These are phyloP conservation scores for Phaeoacremonium minimum DNA, from an alignment of 2,329 filamentous ascomycete genomes.

Conservation along the genomic window DNA sequence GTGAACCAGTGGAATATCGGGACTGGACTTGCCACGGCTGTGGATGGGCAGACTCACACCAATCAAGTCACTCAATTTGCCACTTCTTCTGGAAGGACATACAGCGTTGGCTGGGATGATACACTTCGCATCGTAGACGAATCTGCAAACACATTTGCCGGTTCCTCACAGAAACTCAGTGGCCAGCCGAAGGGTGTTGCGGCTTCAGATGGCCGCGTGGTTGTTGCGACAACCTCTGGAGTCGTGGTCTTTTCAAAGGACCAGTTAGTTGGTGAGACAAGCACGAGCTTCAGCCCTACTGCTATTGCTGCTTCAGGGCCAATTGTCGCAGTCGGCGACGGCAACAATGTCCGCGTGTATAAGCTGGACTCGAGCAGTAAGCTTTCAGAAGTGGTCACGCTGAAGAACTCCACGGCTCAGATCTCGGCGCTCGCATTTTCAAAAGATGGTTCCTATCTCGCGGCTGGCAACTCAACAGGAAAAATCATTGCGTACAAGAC, in stretches of 20 bases:
- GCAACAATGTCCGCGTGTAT: constrained; percentile 73
- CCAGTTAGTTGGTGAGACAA: constrained; percentile 53
- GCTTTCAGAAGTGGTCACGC: constrained; percentile 48
- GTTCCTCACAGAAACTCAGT: constrained; percentile 60
- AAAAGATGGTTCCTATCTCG: constrained; percentile 68
- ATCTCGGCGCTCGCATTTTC: constrained; percentile 85
- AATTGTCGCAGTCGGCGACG: constrained; percentile 68
- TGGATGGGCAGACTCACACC: constrained; percentile 78
- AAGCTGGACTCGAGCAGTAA: constrained; percentile 51
- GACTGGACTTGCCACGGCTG: constrained; percentile 61
- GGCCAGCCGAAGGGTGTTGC: constrained; percentile 78
- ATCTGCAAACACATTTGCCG: constrained; percentile 70
- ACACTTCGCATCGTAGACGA: constrained; percentile 76
- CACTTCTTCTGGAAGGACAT: constrained; percentile 58
- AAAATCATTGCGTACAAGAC: constrained; percentile 82
- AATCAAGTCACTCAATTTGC: constrained; percentile 81
- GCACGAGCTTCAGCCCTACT: constrained; percentile 62
- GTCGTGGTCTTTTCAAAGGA: constrained; percentile 55
- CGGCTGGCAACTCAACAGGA: constrained; percentile 76
- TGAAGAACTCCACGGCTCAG: constrained; percentile 65
- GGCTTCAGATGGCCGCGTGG: constrained; percentile 44
- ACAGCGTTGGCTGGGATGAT: constrained; percentile 93
- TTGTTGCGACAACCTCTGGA: constrained; percentile 52
- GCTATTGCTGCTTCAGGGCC: constrained; percentile 66
- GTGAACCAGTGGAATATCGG: constrained; percentile 79